Percentiles rank a stretch among this genome's conserved stretches.
phyloP scores from a whole-genome alignment of 306 rosid species.

The Boehmeria nivea region DNA sequence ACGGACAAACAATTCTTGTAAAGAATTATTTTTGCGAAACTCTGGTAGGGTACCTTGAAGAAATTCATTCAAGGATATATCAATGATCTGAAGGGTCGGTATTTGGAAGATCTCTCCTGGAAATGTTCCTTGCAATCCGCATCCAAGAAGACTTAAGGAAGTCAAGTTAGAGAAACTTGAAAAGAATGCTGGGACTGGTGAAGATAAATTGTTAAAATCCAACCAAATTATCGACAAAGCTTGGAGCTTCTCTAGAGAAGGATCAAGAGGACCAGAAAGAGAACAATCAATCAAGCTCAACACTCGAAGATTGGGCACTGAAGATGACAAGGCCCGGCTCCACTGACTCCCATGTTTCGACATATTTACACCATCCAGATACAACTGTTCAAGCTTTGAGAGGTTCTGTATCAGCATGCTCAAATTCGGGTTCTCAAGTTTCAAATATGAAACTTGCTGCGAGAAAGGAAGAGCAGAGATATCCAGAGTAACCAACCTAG shows the following conservation, averaged over 20 bases:
- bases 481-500: slow-evolving; percentile 28
- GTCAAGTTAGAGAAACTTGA: slow-evolving; percentile 22
- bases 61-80: not conserved
- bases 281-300: slow-evolving; percentile 17
- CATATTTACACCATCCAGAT: slow-evolving; percentile 43
- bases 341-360: slow-evolving; percentile 37
- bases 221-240: slow-evolving; percentile 22
- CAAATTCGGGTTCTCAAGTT: slow-evolving; percentile 23
- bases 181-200: slow-evolving; percentile 19
- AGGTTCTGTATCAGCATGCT: slow-evolving; percentile 16
- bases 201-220: not conserved
- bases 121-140: slow-evolving; percentile 9
- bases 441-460: not conserved
- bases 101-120: slow-evolving; percentile 27
- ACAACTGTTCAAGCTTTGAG: slow-evolving; percentile 23
- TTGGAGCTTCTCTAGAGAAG: slow-evolving; percentile 9
- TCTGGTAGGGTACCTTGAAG: slow-evolving; percentile 29
- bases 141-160: not conserved
- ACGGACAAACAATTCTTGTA: not conserved
- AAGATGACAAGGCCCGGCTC: slow-evolving; percentile 27
- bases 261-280: slow-evolving; percentile 12
- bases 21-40: slow-evolving; percentile 5
- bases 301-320: slow-evolving; percentile 10
- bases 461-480: not conserved
- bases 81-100: slow-evolving; percentile 17